Evolutionary conservation across 768 basidiomycete genomes (phyloP), one percentile per base, ranked within the genome.

Genomic region (Roridomyces roridus): DNA sequence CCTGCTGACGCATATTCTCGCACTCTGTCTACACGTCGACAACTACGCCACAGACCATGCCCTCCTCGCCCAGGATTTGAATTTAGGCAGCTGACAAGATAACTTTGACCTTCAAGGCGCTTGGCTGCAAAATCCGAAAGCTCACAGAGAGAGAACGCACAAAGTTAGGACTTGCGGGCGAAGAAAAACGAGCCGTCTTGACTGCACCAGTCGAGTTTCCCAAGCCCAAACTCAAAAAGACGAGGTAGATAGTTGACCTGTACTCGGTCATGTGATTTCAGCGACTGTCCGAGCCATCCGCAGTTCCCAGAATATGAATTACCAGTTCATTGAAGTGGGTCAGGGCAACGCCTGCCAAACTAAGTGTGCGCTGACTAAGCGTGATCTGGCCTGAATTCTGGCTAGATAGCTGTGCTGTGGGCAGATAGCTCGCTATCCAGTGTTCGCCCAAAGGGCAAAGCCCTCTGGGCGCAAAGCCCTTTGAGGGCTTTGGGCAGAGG

Each of bases 181-280:
- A 82, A 34, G 80, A 80, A 37, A 91, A 89, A 67, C 81, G 87
- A 49, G 95, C 94, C 0, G 75, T 89, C 1, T 77, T 98, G 51
- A 83, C 74, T 39, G 82, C 85, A 0, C 96, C 96, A 3, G 79
- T 96, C 1, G 78, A 83, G 58, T 97, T 97, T 74, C 95, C 94
- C 0, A 91, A 90, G 67, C 79, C 82, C 20, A 70, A 72, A 54
- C 66, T 72, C 44, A 74, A 73, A 67, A 73, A 74, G 65, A 77
- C 64, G 29, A 51, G 52, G 51, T 34, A 39, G 18, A 37, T 34
- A 50, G 20, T n/a, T n/a, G n/a, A n/a, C n/a, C n/a, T n/a, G n/a
- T n/a, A n/a, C n/a, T n/a, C n/a, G n/a, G n/a, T n/a, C n/a, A n/a
- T n/a, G n/a, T n/a, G n/a, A n/a, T n/a, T n/a, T n/a, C n/a, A n/a